Conservation (phyloP, 345 rosid species). For the Lepidium didymum region DNA sequence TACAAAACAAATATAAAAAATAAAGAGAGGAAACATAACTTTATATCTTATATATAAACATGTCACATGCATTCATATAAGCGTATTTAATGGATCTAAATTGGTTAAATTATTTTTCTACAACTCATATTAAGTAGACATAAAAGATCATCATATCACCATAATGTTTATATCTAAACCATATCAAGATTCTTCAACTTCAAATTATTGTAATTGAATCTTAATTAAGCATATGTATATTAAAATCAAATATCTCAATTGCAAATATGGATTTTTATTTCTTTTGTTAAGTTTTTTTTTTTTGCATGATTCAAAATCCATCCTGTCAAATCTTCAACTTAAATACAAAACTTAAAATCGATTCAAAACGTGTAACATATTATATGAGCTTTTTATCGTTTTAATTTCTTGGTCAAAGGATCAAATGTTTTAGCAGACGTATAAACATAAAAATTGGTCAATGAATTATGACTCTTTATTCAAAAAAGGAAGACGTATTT, state of each 20-base stretch:
- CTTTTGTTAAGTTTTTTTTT: neutral
- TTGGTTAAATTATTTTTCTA: neutral
- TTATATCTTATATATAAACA: neutral
- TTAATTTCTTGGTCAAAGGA: neutral
- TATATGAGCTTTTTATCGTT: neutral
- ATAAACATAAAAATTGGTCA: neutral
- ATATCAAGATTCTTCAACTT: neutral
- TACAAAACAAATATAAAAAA: too few relatives aligned
- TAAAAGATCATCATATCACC: neutral
- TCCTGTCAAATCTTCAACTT: neutral
- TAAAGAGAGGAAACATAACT: too few relatives aligned
- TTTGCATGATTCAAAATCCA: neutral
- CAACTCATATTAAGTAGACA: neutral
- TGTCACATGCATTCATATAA: slow-evolving; percentile 8
- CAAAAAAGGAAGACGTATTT: neutral
- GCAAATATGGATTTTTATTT: neutral
- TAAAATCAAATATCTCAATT: neutral
- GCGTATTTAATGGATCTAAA: slow-evolving; percentile 16
- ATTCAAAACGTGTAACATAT: neutral
- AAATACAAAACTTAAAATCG: neutral
- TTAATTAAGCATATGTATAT: neutral
- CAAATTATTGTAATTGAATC: neutral
- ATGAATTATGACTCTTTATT: neutral
- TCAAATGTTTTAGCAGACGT: neutral
- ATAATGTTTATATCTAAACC: neutral